Evolutionary conservation across 345 rosid genomes (phyloP).

Genomic region (Salix brachista): DNA sequence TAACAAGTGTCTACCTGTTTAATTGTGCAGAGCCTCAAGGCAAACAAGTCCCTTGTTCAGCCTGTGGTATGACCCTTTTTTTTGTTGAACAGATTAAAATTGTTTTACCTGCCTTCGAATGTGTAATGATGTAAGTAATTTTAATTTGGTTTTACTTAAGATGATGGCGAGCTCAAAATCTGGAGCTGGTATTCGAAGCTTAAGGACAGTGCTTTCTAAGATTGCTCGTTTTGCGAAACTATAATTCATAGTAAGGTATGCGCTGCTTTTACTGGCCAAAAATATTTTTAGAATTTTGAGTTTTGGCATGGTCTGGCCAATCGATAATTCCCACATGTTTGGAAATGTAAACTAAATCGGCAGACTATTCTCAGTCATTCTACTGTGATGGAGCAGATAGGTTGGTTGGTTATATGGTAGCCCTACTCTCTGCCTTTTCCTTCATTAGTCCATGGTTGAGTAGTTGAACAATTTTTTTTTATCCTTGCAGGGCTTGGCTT

Average conservation of each 20-base stretch:
- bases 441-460: not conserved
- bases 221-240: conserved; percentile 69
- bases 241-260: conserved; percentile 20
- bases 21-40: conserved; percentile 70
- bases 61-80: conserved; percentile 62
- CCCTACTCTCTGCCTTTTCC: not conserved
- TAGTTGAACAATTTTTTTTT: not conserved
- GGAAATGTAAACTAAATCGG: not conserved
- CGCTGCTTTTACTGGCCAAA: not conserved
- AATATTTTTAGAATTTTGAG: not conserved
- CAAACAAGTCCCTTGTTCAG: conserved; percentile 67
- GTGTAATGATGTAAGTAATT: not conserved
- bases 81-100: not conserved
- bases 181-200: conserved; percentile 85
- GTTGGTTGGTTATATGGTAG: not conserved
- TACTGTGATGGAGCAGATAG: not conserved
- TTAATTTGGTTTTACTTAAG: conserved; percentile 32
- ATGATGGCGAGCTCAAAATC: conserved; percentile 89
- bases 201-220: conserved; percentile 78
- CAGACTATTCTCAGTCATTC: not conserved
- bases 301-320: too few species aligned
- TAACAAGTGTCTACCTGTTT: conserved; percentile 1
- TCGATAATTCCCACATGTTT: not conserved
- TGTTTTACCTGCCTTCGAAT: not conserved
- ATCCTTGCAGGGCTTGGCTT: not conserved